Evolutionary conservation across 2,329 filamentous ascomycete species (phyloP).

Genomic region (Colletotrichum sidae): DNA sequence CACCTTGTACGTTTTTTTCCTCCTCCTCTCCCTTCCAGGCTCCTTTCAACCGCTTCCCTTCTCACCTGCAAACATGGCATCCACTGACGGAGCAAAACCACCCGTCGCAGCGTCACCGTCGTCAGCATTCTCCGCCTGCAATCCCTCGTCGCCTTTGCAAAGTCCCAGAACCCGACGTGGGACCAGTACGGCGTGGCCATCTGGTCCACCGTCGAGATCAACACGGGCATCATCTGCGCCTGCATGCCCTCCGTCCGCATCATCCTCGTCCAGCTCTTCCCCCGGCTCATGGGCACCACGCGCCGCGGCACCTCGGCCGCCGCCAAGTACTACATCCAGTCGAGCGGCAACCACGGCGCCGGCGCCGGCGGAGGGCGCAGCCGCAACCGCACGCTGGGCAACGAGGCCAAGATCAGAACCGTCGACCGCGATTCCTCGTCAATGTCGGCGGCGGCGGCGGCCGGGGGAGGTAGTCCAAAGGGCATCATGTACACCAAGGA

Average conservation of each 20-base stretch:
- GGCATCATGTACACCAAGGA: constrained; percentile 49
- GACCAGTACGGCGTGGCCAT: constrained; percentile 46
- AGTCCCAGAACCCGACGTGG: constrained; percentile 49
- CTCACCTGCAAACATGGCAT: no score
- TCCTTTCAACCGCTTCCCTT: constrained; percentile 2
- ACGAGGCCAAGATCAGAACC: constrained; percentile 31
- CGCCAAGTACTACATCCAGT: constrained; percentile 32
- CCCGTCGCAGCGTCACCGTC: constrained; percentile 47
- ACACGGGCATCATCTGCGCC: constrained; percentile 51
- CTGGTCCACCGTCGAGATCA: constrained; percentile 54
- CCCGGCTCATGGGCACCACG: constrained; percentile 44
- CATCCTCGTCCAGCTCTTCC: constrained; percentile 52
- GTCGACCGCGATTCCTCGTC: constrained; percentile 9
- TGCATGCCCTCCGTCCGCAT: constrained; percentile 52
- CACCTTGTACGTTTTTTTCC: constrained; percentile 49
- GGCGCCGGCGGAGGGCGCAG: constrained; percentile 34
- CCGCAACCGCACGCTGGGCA: constrained; percentile 33
- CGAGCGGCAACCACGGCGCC: constrained; percentile 14
- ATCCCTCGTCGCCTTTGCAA: constrained; percentile 46
- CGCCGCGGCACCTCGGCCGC: constrained; percentile 38
- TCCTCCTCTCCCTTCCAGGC: no score
- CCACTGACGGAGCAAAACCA: constrained; percentile 2
- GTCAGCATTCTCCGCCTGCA: constrained; percentile 52
- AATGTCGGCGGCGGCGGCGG: no score
- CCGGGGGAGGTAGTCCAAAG: constrained; percentile 19